Evolutionary conservation across 2,329 filamentous ascomycete species (phyloP), one percentile per base, ranked within the genome.

Genomic region (Paraphoma sp.): DNA sequence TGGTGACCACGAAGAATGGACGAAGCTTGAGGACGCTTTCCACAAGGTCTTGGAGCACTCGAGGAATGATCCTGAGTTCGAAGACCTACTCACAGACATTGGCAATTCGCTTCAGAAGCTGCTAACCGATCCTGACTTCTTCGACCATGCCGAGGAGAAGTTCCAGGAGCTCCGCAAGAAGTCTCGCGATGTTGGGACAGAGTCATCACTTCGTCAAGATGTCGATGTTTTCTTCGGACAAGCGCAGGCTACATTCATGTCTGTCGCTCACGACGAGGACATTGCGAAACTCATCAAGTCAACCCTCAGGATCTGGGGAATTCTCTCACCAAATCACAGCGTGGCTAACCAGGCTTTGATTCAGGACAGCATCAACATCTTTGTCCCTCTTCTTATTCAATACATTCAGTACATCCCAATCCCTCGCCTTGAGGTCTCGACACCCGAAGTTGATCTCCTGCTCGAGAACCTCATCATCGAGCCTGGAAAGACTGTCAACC

Each of bases 401-500:
- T 86, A 87, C 2, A 83, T 98, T 31, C 93, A 97, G 73, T 93
- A 92, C 76, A 80, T 98, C 4, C 94, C 94, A 0, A 95, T 98
- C 50, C 93, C 93, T 0, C 89, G 94, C 4, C 78, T 97, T n/a
- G 94, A 97, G 75, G 82, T 97, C 5, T 90, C 91, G 0, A 90
- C 89, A 3, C 93, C 93, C 0, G 87, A 91, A 33, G 83, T 96
- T 52, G 93, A 97, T 67, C 84, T 98, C 5, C 80, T 98, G 1
- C 80, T 98, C 2, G 94, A 98, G 72, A 97, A 96, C 62, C 82
- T 98, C 31, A 90, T 98, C 57, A 83, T 98, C 31, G 92, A 97
- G 71, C 94, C 94, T 0, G 94, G 94, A 6, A 83, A 83, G 54
- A 96, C 92, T 0, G 83, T 96, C 67, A 94, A 97, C 73, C 81